A percentile compares a stretch with the other conserved stretches of the same genome.
These are phyloP conservation scores for Sechiopsis laciniata DNA, from an alignment of 306 rosid genomes.

Conservation along the genomic window DNA sequence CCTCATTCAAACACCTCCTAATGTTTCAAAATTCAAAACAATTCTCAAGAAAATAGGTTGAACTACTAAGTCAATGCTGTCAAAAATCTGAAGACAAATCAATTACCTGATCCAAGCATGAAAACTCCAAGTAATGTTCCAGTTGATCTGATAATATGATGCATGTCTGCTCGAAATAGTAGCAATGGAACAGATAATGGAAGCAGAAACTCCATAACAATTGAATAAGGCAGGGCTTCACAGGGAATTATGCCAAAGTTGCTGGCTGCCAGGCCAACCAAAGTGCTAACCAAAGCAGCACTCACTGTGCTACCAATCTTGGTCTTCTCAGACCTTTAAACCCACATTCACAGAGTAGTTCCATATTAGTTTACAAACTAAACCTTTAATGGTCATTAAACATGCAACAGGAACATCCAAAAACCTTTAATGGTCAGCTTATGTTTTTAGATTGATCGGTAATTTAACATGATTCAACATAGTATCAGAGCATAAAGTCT, in stretches of 20 bases:
- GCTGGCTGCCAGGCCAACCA: constrained; percentile 64
- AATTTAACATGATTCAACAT: no score
- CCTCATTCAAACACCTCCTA: not conserved
- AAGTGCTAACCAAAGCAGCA: constrained; percentile 74
- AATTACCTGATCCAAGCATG: constrained; percentile 56
- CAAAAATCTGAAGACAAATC: constrained; percentile 10
- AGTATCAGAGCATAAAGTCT: no score
- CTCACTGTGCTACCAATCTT: constrained; percentile 65
- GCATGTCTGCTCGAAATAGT: constrained; percentile 56
- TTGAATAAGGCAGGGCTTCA: constrained; percentile 50
- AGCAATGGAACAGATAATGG: constrained; percentile 56
- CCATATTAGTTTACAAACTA: constrained; percentile 1
- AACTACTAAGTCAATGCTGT: not conserved
- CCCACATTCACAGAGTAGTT: constrained; percentile 5
- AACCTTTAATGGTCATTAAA: not conserved
- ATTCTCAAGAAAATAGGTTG: not conserved
- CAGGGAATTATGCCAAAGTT: constrained; percentile 58
- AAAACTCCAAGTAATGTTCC: constrained; percentile 53
- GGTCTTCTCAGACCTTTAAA: constrained; percentile 52
- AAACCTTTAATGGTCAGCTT: no score
- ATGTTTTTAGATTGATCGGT: no score
- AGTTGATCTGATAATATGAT: constrained; percentile 39
- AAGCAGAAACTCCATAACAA: constrained; percentile 60
- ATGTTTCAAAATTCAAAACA: not conserved
- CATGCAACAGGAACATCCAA: not conserved